Evolutionary conservation across 2,329 filamentous ascomycete species (phyloP).

Genomic region (Pestalotiopsis fici): DNA sequence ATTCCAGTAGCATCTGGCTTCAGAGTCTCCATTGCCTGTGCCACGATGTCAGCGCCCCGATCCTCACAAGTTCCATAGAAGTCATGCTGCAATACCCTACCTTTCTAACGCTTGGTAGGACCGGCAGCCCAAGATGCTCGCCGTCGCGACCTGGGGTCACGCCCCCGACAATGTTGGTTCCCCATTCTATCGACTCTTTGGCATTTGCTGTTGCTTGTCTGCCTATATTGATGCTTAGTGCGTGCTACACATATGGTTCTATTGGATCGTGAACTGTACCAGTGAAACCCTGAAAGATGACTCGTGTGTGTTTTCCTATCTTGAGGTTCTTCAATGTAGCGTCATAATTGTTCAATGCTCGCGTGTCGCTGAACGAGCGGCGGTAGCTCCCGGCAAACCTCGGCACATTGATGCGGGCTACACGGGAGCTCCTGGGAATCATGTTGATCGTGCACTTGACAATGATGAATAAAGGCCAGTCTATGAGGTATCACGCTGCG

Average conservation of each 20-base stretch:
- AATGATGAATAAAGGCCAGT: neutral
- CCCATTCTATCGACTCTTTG: slow-evolving; percentile 74
- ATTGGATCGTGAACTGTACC: slow-evolving; percentile 20
- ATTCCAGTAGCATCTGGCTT: slow-evolving; percentile 79
- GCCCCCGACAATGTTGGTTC: slow-evolving; percentile 78
- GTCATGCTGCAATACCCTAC: slow-evolving; percentile 28
- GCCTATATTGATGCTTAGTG: slow-evolving; percentile 19
- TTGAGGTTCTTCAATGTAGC: slow-evolving; percentile 36
- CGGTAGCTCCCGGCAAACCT: neutral
- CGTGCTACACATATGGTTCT: too few relatives aligned
- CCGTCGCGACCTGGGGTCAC: slow-evolving; percentile 71
- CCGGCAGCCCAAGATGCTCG: slow-evolving; percentile 72
- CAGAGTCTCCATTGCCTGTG: slow-evolving; percentile 65
- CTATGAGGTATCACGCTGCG: too few relatives aligned
- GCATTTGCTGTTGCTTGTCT: slow-evolving; percentile 69
- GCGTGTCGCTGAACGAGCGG: slow-evolving; percentile 22
- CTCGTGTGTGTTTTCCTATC: slow-evolving; percentile 38
- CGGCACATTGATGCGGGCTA: slow-evolving; percentile 4
- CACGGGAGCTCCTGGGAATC: neutral
- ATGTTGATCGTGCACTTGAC: neutral
- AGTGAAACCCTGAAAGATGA: slow-evolving; percentile 44
- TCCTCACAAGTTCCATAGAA: neutral
- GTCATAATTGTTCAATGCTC: slow-evolving; percentile 24
- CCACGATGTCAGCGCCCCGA: neutral
- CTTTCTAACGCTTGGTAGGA: slow-evolving; percentile 67